phyloP scores from a whole-genome alignment of 208 protist species.

The Jaenimonas drosophilae region DNA sequence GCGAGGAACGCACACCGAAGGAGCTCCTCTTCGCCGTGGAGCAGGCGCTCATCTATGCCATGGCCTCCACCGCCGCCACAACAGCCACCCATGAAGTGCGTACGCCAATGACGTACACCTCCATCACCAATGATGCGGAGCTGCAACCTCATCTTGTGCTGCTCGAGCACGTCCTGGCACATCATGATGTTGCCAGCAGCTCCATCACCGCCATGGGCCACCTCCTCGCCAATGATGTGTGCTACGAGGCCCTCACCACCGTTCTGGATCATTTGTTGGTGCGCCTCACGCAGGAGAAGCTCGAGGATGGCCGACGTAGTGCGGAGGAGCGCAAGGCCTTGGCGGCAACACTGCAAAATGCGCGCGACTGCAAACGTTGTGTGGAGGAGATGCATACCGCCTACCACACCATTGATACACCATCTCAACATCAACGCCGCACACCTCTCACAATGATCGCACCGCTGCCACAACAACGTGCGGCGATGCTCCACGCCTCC shows the following conservation, averaged over 20 bases:
- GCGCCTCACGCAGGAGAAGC: constrained; percentile 17
- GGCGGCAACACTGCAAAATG: constrained; percentile 26
- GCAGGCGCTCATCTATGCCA: constrained; percentile 27
- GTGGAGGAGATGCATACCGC: constrained; percentile 15
- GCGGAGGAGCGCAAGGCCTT: constrained; percentile 22
- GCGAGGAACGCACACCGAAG: constrained; percentile 24
- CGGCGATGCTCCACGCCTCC: no score
- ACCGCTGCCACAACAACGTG: no score
- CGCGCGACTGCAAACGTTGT: constrained; percentile 25
- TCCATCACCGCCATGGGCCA: constrained; percentile 24
- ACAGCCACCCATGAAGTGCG: constrained; percentile 9
- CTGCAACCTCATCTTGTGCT: constrained; percentile 14
- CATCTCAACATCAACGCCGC: constrained; percentile 13
- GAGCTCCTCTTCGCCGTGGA: constrained; percentile 39
- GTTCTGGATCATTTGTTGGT: constrained; percentile 19
- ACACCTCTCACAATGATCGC: no score
- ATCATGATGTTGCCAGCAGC: constrained; percentile 20
- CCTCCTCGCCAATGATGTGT: constrained; percentile 33
- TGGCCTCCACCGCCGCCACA: constrained; percentile 26
- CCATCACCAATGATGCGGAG: constrained; percentile 19
- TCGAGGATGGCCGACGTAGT: constrained; percentile 12
- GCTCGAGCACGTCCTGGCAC: constrained; percentile 30
- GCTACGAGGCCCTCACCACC: constrained; percentile 11
- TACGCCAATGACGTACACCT: no score
- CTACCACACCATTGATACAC: constrained; percentile 29